Evolutionary conservation across 176 grass and related monocot genomes (phyloP), one percentile per base, ranked within the genome.

Genomic region (Musa acuminata): DNA sequence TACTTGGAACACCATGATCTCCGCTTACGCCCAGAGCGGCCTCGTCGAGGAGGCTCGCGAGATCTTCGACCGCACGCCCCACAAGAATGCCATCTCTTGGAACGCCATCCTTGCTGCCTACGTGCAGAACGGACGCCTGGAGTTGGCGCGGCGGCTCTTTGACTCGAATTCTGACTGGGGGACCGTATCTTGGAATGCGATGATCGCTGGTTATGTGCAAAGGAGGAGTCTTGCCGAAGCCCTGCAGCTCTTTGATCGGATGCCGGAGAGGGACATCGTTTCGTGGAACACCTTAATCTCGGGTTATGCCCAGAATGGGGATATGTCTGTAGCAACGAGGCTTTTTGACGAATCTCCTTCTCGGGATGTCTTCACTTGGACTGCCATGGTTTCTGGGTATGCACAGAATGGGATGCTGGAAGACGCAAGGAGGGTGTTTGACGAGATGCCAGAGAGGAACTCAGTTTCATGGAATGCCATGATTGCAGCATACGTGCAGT

Each of bases 201-300:
- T 98, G 71, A 98, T 91, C 49, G 82, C 87, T 22, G 84, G 87
- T 7, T 89, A 89, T 50, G 86, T 80, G 21, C 94, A 91, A 23
- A 82, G 80, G 71, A 84, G 75, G 54, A 74, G 77, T 53, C 87
- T 91, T 78, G 20, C 9, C 49, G 86, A 89, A 53, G 90, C 88
- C 0, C 78, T 27, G 82, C 52, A 89, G 35, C 10, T 98, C 23
- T 93, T 98, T 13, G 83, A 93, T 68, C 81, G 67, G 64, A 98
- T 93, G 94, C 94, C 82, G 0, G n/a, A 82, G 8, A 87, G 72
- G 80, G 94, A 98, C 75, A 83, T 78, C 3, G 80, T 98, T 35
- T 93, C 90, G 9, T 91, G 87, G 85, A 93, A 98, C 58, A 93
- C 80, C 57, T 91, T 98, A 82, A 89, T 98, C 26, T 90, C 84